Evolutionary conservation across 1,139 yeast species (phyloP).

Genomic region (Debaryomycetaceae sp.): DNA sequence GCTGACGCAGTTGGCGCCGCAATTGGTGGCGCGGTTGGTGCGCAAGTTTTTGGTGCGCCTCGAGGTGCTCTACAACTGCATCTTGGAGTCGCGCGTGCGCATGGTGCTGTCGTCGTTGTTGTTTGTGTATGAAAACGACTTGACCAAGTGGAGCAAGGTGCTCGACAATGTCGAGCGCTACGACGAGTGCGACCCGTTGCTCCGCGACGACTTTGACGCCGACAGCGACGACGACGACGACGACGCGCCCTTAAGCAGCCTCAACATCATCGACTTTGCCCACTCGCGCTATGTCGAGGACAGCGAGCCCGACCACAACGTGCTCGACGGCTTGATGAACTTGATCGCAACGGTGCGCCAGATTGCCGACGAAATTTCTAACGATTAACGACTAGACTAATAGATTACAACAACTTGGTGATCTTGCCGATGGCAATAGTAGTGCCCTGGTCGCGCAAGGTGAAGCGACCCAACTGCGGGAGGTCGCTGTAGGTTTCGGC

Average conservation of each 20-base stretch:
- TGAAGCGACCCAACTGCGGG: slow-evolving; percentile 96
- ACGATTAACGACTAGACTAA: too few species aligned
- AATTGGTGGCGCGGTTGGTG: slow-evolving; percentile 23
- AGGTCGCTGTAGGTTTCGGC: slow-evolving; percentile 88
- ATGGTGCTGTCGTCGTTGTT: slow-evolving; percentile 73
- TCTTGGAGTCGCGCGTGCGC: slow-evolving; percentile 59
- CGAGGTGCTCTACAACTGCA: slow-evolving; percentile 59
- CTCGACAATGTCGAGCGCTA: slow-evolving; percentile 19
- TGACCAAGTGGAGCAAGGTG: slow-evolving; percentile 38
- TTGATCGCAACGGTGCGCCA: slow-evolving; percentile 43
- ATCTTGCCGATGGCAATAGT: slow-evolving; percentile 98
- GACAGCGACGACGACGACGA: slow-evolving; percentile 28
- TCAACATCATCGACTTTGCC: slow-evolving; percentile 84
- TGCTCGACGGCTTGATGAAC: slow-evolving; percentile 63
- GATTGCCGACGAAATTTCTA: too few species aligned
- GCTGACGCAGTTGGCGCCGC: slow-evolving; percentile 23
- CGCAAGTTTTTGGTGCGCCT: slow-evolving; percentile 51
- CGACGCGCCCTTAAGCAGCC: slow-evolving; percentile 41
- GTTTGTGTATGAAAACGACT: slow-evolving; percentile 70
- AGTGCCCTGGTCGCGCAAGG: slow-evolving; percentile 96
- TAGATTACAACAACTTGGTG: slow-evolving; percentile 59
- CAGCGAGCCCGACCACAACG: slow-evolving; percentile 64
- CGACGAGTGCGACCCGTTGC: slow-evolving; percentile 34
- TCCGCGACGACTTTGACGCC: slow-evolving; percentile 26
- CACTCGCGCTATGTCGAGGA: slow-evolving; percentile 68